phyloP scores from a whole-genome alignment of 2,329 filamentous ascomycete species.

The Penicillium hordei region DNA sequence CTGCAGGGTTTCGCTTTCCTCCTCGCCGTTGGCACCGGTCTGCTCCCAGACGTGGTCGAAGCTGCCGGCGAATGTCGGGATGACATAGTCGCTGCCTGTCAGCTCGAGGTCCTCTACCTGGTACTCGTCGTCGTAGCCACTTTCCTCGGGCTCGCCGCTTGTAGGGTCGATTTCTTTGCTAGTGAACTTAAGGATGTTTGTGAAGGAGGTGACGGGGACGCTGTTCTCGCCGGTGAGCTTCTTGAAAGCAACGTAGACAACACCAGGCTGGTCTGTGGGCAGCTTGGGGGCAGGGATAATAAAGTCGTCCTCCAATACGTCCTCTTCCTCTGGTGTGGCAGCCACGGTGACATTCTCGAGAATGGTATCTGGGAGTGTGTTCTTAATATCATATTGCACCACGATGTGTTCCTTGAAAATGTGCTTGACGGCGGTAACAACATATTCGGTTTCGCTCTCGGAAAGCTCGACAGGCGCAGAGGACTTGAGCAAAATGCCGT shows the following conservation, averaged over 20 bases:
- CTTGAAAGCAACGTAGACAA: conserved; percentile 92
- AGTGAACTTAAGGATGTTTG: conserved; percentile 93
- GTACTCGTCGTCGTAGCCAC: conserved; percentile 95
- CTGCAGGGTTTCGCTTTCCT: conserved; percentile 87
- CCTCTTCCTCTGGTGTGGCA: conserved; percentile 75
- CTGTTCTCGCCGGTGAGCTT: conserved; percentile 72
- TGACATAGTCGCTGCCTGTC: conserved; percentile 86
- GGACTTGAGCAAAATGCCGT: conserved; percentile 89
- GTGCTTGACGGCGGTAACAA: conserved; percentile 90
- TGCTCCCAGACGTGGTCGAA: conserved; percentile 97
- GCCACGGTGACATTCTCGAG: conserved; percentile 86
- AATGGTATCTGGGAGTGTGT: conserved; percentile 87
- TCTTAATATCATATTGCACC: conserved; percentile 95
- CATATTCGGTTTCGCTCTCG: conserved; percentile 96
- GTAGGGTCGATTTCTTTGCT: conserved; percentile 97
- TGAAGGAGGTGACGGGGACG: conserved; percentile 79
- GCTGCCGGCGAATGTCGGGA: conserved; percentile 89
- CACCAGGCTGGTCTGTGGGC: conserved; percentile 80
- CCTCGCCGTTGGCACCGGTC: conserved; percentile 81
- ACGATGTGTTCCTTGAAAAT: conserved; percentile 97
- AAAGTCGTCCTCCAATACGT: conserved; percentile 77
- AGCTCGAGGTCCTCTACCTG: conserved; percentile 93
- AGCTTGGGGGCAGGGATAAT: conserved; percentile 86
- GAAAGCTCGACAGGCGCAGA: conserved; percentile 84
- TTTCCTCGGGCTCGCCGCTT: conserved; percentile 87